phyloP scores from a whole-genome alignment of 2,329 filamentous ascomycete species.

The Ascochyta lentis region DNA sequence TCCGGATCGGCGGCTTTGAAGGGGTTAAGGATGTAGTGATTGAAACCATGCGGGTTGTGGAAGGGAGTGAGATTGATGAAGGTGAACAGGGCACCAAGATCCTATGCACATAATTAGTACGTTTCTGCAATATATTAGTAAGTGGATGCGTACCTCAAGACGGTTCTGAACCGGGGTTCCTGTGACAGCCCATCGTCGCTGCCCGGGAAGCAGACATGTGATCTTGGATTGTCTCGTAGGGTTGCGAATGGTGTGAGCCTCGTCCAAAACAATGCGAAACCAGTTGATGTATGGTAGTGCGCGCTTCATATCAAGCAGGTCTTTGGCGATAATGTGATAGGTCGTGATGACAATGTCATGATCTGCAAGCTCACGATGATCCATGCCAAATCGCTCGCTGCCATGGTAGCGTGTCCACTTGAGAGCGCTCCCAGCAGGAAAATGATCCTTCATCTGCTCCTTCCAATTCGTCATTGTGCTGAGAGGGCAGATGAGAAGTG shows the following conservation, averaged over 20 bases:
- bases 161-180: constrained; percentile 96
- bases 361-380: constrained; percentile 67
- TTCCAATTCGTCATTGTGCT: constrained; percentile 96
- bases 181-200: constrained; percentile 94
- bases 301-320: constrained; percentile 66
- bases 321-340: constrained; percentile 85
- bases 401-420: constrained; percentile 89
- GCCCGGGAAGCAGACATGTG: constrained; percentile 78
- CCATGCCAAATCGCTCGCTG: constrained; percentile 69
- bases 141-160: constrained; percentile 63
- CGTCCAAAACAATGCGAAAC: constrained; percentile 93
- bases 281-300: constrained; percentile 82
- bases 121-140: background rate
- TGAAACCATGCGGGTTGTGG: constrained; percentile 76
- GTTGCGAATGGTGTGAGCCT: constrained; percentile 93
- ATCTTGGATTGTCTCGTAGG: constrained; percentile 84
- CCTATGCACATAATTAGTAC: constrained; percentile 45
- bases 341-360: constrained; percentile 92
- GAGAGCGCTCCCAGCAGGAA: constrained; percentile 64
- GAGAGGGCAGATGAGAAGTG: constrained; percentile 85
- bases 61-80: constrained; percentile 88
- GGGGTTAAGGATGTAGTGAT: constrained; percentile 78
- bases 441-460: constrained; percentile 84
- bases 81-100: constrained; percentile 83
- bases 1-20: constrained; percentile 88